These are phyloP conservation scores for Phytophthora citricola DNA, from an alignment of 352 stramenopile genomes.

Conservation along the genomic window DNA sequence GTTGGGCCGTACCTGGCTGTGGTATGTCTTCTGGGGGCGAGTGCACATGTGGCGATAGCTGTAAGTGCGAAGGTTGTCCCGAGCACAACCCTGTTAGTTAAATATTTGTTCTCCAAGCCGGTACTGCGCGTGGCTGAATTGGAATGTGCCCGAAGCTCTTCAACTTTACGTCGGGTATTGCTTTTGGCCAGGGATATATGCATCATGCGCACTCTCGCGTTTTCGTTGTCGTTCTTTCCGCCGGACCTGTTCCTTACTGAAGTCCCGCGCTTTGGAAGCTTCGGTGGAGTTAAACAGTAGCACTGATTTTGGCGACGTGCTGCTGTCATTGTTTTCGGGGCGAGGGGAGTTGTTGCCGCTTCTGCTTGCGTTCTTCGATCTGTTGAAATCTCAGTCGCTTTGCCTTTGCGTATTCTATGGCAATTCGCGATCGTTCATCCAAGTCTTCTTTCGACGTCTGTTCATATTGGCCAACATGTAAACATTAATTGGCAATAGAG, in stretches of 20 bases:
- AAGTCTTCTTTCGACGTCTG: slow-evolving; percentile 58
- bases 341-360: slow-evolving; percentile 49
- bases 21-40: slow-evolving; percentile 81
- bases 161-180: slow-evolving; percentile 60
- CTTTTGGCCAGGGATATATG: slow-evolving; percentile 57
- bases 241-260: slow-evolving; percentile 58
- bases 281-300: slow-evolving; percentile 56
- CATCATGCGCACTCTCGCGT: slow-evolving; percentile 60
- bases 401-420: slow-evolving; percentile 63
- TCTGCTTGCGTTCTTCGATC: slow-evolving; percentile 44
- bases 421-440: slow-evolving; percentile 53
- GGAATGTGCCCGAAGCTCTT: slow-evolving; percentile 76
- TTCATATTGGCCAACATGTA: neutral
- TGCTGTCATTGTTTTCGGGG: slow-evolving; percentile 36
- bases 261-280: slow-evolving; percentile 54
- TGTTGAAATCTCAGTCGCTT: slow-evolving; percentile 56
- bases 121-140: slow-evolving; percentile 66
- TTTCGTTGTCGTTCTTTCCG: slow-evolving; percentile 41
- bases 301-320: slow-evolving; percentile 12
- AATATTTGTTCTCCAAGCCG: slow-evolving; percentile 67
- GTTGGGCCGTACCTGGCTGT: slow-evolving; percentile 81
- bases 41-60: slow-evolving; percentile 81
- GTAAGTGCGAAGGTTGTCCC: slow-evolving; percentile 79
- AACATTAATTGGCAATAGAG: slow-evolving; percentile 6
- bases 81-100: slow-evolving; percentile 68